Evolutionary conservation across 129 eudicot species (phyloP), one percentile per base, ranked within the genome.

Genomic region (Erigeron canadensis): DNA sequence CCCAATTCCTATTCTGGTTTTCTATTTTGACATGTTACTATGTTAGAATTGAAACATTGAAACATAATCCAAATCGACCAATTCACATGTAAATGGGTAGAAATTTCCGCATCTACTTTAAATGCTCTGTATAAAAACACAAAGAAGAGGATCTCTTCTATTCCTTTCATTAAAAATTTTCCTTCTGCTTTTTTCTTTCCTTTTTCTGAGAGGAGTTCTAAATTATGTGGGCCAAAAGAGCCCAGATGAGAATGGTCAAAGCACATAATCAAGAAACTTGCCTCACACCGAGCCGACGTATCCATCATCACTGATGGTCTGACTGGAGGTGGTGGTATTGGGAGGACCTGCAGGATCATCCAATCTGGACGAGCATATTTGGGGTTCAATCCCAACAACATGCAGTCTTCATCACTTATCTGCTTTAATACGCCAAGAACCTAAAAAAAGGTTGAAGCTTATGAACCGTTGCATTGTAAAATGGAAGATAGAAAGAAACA

Each of bases 251-350:
- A 19, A 51, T 19, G 4, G 54, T 6, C 9, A 7, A 51, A 51
- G 21, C 10, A 51, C 61, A 60, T 44, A 47, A 62, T 56, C 59
- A 44, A 55, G 42, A 77, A 60, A 74, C 90, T 80, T 77, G 67
- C 98, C 97, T 94, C 98, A 77, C 98, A 87, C 76, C 97, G 83
- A 5, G 96, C 83, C 23, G 96, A 94, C 17, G 97, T 89, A 77
- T 89, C 97, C 98, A 94, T 94, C 97, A 94, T 94, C 62, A 94
- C 98, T 77, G 97, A 94, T 72, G 97, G 98, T 75, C 98, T 87
- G 54, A 94, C 97, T 4, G 98, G 98, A 71, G 97, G 97, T 44
- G 98, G 98, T 28, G 98, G 98, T 17, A 94, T 86, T 4, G 98
- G 97, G 63, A 94, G 93, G 62, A 79, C 97, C 84, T 94, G 97